Conservation (phyloP, 2,329 filamentous ascomycete species). For the Neofusicoccum sp. region DNA sequence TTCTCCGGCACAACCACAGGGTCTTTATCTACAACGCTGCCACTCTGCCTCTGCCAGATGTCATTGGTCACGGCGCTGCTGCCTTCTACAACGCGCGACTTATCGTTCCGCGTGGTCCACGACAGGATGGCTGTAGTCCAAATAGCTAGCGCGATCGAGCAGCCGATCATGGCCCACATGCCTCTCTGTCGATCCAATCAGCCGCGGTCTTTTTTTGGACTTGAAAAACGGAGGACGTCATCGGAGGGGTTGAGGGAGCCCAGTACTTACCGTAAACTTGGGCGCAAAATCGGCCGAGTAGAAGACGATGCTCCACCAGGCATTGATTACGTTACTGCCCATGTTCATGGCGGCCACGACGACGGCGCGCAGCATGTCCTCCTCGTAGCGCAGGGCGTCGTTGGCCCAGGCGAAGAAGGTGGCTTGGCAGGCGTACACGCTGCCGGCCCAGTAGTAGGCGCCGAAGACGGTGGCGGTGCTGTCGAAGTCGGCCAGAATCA, state of each 20-base stretch:
- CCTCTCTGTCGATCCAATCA: constrained; percentile 48
- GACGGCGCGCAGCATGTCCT: constrained; percentile 61
- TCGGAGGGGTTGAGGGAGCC: too few species aligned
- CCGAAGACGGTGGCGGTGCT: constrained; percentile 59
- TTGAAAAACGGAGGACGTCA: too few species aligned
- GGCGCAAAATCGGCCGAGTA: constrained; percentile 67
- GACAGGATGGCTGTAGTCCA: constrained; percentile 59
- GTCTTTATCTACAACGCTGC: constrained; percentile 25
- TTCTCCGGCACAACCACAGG: constrained; percentile 20
- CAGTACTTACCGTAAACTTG: constrained; percentile 61
- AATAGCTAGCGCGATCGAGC: constrained; percentile 56
- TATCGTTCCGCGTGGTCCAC: constrained; percentile 25
- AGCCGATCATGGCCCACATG: constrained; percentile 73
- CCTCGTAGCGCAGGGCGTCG: constrained; percentile 64
- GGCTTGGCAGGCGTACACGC: constrained; percentile 70
- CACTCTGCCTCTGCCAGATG: constrained; percentile 19
- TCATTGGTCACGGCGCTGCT: background rate
- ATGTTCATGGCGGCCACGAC: constrained; percentile 73
- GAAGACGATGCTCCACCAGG: constrained; percentile 72
- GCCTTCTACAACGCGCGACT: background rate
- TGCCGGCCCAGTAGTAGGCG: constrained; percentile 69
- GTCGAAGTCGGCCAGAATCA: constrained; percentile 57
- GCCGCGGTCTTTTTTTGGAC: too few species aligned
- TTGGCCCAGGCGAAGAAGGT: constrained; percentile 77
- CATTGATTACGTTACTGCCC: constrained; percentile 66